Evolutionary conservation across 345 rosid genomes (phyloP), one percentile per base, ranked within the genome.

Genomic region (Populus nigra): DNA sequence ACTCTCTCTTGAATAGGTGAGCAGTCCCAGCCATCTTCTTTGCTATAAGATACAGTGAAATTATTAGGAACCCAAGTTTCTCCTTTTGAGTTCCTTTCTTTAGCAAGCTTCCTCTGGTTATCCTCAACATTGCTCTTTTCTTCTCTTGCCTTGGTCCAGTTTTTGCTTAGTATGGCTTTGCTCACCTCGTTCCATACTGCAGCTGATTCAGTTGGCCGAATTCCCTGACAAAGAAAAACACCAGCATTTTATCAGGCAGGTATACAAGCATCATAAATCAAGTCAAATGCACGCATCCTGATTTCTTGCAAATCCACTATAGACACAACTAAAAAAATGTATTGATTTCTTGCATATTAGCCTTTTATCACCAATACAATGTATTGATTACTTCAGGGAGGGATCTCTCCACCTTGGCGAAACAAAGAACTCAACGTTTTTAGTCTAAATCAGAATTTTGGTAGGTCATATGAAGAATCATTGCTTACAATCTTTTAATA

Each of bases 121-220:
- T 87, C 90, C 80, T 94, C 98, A 8, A 95, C 78, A 0, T 38
- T 72, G 35, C 77, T 88, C 93, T 95, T 95, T 1, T 88, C 91
- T 81, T 89, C 88, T 45, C 80, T 85, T 33, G 97, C 97, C 84
- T 86, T 90, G 76, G 84, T 89, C 98, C 98, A 95, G 2, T 93
- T 91, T 31, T 84, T 76, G 38, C 27, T 86, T 70, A 92, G 62
- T 12, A 95, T 90, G 38, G 80, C 90, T 80, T 76, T 81, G 87
- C 89, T 92, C 59, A 89, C 88, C 75, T 79, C 86, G 22, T 90
- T 79, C 99, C 99, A 93, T 22, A 95, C 93, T n/a, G 70, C 74
- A 1, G 87, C 88, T 0, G 99, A 92, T 85, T 95, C 98, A 25
- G 80, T 90, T 73, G 71, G 49, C 79, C 68, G 73, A 71, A 95